Percentiles rank a stretch among this genome's conserved stretches.
These are phyloP conservation scores for Megacollybia platyphylla DNA, from an alignment of 1,284 basidiomycete species.

Conservation along the genomic window DNA sequence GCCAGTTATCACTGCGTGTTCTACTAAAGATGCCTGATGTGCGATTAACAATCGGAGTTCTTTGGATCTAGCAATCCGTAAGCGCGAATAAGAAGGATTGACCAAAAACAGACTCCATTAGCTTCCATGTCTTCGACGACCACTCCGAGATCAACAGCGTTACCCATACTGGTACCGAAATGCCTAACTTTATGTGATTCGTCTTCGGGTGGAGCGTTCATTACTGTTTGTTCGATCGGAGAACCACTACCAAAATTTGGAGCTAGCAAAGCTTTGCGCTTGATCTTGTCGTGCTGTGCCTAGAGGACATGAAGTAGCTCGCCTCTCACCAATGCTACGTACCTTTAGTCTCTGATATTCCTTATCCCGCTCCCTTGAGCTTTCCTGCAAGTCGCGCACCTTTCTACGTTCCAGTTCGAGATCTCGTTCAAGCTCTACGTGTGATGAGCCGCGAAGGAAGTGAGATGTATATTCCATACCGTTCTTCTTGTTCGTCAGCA, in stretches of 20 bases:
- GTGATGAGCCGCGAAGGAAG: slow-evolving; percentile 1
- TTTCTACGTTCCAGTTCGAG: slow-evolving; percentile 68
- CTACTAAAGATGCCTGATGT: slow-evolving; percentile 16
- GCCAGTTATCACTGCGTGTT: slow-evolving; percentile 5
- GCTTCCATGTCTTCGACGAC: slow-evolving; percentile 62
- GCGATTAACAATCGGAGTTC: slow-evolving; percentile 55
- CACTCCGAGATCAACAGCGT: slow-evolving; percentile 32
- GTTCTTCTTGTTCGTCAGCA: slow-evolving; percentile 52
- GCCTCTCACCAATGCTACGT: slow-evolving; percentile 1
- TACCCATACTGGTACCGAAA: slow-evolving; percentile 12
- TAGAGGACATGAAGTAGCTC: slow-evolving; percentile 13
- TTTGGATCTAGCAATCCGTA: slow-evolving; percentile 42
- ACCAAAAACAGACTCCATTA: slow-evolving; percentile 30
- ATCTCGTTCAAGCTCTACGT: slow-evolving; percentile 60
- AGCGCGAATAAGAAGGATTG: not conserved
- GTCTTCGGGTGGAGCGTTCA: slow-evolving; percentile 9
- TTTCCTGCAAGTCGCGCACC: slow-evolving; percentile 59
- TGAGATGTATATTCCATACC: slow-evolving; percentile 23
- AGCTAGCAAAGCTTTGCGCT: slow-evolving; percentile 60
- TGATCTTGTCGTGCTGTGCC: slow-evolving; percentile 64
- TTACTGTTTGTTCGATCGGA: slow-evolving; percentile 7
- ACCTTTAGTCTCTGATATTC: slow-evolving; percentile 82
- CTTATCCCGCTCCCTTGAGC: slow-evolving; percentile 63
- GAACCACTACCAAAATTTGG: slow-evolving; percentile 13
- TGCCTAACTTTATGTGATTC: slow-evolving; percentile 6